A percentile compares a stretch with the other conserved stretches of the same genome.
These are phyloP conservation scores for Annulohypoxylon stygium DNA, from an alignment of 495 filamentous ascomycete genomes.

Conservation along the genomic window DNA sequence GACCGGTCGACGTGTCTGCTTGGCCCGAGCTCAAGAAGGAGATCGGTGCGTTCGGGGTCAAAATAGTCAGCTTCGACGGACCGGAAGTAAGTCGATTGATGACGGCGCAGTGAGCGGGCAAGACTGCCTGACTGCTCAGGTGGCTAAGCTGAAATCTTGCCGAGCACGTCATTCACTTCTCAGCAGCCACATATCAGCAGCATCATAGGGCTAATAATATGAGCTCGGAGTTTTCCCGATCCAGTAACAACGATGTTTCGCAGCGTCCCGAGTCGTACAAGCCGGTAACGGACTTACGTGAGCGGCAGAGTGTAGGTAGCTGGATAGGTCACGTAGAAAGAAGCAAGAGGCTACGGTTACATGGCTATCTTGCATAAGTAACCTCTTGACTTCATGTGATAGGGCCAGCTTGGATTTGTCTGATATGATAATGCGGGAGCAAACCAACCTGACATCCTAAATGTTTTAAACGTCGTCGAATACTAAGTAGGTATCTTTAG, in stretches of 20 bases:
- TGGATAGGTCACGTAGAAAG: not conserved
- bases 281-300: slow-evolving; percentile 16
- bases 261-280: slow-evolving; percentile 2
- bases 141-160: slow-evolving; percentile 2
- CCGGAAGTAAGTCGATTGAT: slow-evolving; percentile 58
- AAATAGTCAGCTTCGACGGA: slow-evolving; percentile 59
- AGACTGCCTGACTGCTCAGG: too few species aligned
- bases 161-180: not conserved
- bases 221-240: not conserved
- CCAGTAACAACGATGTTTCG: not conserved
- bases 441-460: not conserved
- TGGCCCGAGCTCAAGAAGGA: slow-evolving; percentile 71
- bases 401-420: not conserved
- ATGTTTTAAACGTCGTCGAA: not conserved
- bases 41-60: slow-evolving; percentile 63
- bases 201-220: not conserved
- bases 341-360: not conserved
- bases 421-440: not conserved
- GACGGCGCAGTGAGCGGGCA: slow-evolving; percentile 29
- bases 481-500: not conserved
- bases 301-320: not conserved
- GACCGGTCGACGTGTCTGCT: slow-evolving; percentile 69
- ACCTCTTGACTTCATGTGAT: not conserved
- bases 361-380: not conserved
- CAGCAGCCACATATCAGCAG: not conserved